Base-by-base conservation (phyloP, 2,329 filamentous ascomycete species). In the Cladophialophora immunda region DNA sequence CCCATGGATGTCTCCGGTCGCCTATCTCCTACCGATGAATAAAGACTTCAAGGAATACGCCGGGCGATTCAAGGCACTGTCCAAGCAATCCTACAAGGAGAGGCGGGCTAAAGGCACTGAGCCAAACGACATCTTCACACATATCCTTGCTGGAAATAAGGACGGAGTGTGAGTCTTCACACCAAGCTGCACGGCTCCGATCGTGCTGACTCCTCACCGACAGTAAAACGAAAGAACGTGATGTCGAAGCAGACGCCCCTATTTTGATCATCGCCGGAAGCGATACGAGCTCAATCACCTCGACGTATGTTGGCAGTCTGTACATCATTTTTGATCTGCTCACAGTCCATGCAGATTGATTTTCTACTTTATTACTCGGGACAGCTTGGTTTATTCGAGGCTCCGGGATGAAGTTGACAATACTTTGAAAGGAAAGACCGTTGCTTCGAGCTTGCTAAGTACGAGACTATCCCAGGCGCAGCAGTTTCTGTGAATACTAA, bases 51-150 rank as follows among this genome's bases (percentile, higher is more conserved):
- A 22, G n/a, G 6, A 41, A 9, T 9, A 58, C 7, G 22, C 55
- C 4, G n/a, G n/a, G 3, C 9, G 27, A 17, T 58, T 41, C 55
- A 25, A 13, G 15, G n/a, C 13, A 13, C 22, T 58, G 19, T 19
- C 55, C 2, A 17, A 15, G 8, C n/a, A 58, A 7, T 41, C 17
- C 7, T 58, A 58, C 17, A 41, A 58, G 55, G n/a, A 58, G n/a
- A 41, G 55, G 41, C 19, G 32, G 13, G 15, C 13, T 6, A 17
- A 22, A 8, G 55, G 55, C n/a, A 58, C 55, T 5, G 8, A 27
- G 13, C 55, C 55, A 17, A 19, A 41, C 2, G 55, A 58, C 25
- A 58, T 58, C 11, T 58, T 58, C 22, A 25, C 55, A n/a, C 55
- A 58, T 25, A 36, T 58, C 19, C 8, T 58, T 3, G 55, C 55